These are phyloP conservation scores for Sporothrix schenckii DNA, from an alignment of 2,329 filamentous ascomycete species.

Conservation along the genomic window DNA sequence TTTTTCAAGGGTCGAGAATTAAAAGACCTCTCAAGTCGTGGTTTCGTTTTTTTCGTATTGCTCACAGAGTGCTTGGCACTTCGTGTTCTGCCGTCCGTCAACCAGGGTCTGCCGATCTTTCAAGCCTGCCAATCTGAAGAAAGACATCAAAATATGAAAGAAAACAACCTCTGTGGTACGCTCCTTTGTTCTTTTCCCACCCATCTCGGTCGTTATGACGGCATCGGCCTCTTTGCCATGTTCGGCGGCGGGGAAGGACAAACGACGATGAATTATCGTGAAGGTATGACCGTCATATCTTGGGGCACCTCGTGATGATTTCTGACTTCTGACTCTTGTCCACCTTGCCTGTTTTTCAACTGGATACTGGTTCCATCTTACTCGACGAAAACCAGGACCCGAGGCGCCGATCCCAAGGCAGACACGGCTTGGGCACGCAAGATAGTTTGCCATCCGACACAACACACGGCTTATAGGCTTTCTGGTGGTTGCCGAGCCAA, in stretches of 20 bases:
- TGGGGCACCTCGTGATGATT: constrained; percentile 1
- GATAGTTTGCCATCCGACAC: not conserved
- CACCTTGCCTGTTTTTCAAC: not conserved
- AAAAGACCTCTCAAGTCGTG: not conserved
- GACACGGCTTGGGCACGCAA: not conserved
- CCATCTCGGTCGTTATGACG: constrained; percentile 6
- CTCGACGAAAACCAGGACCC: not conserved
- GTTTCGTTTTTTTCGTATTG: not conserved
- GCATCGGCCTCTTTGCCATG: constrained; percentile 1
- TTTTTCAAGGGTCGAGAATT: not conserved
- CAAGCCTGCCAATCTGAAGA: not conserved
- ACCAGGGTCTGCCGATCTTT: not conserved
- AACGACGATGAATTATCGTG: not conserved
- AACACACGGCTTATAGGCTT: not conserved
- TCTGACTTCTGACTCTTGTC: not conserved
- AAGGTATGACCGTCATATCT: not conserved
- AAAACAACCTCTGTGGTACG: not conserved
- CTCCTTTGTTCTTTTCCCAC: not conserved
- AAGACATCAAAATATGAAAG: no score
- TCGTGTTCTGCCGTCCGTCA: constrained; percentile 18
- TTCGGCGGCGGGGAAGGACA: constrained; percentile 14
- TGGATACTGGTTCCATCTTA: not conserved
- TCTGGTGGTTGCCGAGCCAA: not conserved
- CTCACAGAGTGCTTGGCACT: not conserved
- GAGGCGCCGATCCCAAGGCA: constrained; percentile 17